A percentile compares a stretch with the other conserved stretches of the same genome.
These are phyloP conservation scores for Allium fistulosum DNA, from an alignment of 106 monocot genomes.

Conservation along the genomic window DNA sequence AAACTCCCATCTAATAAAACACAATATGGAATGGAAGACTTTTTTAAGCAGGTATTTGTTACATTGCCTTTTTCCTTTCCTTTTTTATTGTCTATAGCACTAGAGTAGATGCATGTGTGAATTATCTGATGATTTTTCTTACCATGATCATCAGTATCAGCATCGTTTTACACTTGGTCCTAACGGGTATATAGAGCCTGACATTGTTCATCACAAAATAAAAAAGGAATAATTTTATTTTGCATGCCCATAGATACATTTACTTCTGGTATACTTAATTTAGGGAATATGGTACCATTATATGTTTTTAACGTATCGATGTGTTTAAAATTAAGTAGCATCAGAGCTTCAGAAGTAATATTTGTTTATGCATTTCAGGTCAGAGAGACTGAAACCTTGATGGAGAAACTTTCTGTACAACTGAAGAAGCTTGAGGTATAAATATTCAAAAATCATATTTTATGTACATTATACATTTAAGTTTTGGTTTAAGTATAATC, in stretches of 20 bases:
- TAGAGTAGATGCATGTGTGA: neutral
- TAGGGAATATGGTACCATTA: neutral
- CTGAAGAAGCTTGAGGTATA: constrained; percentile 46
- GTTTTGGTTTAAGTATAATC: too few relatives aligned
- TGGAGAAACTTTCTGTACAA: constrained; percentile 33
- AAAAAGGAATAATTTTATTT: too few relatives aligned
- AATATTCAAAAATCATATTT: too few relatives aligned
- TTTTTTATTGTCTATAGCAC: neutral
- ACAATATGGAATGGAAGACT: constrained; percentile 40
- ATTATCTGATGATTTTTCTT: neutral
- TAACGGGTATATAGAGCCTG: too few relatives aligned
- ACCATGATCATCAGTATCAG: too few relatives aligned
- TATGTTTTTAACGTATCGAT: neutral
- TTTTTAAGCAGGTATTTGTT: constrained; percentile 28
- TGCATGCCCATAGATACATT: too few relatives aligned
- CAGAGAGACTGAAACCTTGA: constrained; percentile 23
- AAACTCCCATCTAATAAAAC: constrained; percentile 2
- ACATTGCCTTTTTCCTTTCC: neutral
- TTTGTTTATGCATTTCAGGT: constrained; percentile 14
- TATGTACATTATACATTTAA: too few relatives aligned
- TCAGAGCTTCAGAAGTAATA: neutral
- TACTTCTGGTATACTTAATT: neutral
- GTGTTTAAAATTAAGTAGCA: neutral
- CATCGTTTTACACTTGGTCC: too few relatives aligned
- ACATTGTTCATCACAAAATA: too few relatives aligned